These are phyloP conservation scores for Epicoccum nigrum DNA, from an alignment of 2,329 filamentous ascomycete species.

Conservation along the genomic window DNA sequence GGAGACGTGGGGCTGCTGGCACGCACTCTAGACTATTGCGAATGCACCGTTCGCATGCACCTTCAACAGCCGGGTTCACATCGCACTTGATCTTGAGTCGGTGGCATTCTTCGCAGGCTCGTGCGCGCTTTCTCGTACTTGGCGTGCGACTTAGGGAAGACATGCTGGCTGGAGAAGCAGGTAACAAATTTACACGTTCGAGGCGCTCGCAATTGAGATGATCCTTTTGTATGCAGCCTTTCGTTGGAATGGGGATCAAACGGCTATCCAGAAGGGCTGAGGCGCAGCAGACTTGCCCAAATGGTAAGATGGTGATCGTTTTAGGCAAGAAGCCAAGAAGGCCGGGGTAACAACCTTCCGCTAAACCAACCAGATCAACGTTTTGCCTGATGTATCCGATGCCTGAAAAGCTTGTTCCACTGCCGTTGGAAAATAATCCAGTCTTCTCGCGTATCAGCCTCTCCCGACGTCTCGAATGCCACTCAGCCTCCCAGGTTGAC, in stretches of 20 bases:
- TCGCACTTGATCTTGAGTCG: conserved; percentile 41
- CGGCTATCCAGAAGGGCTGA: neutral
- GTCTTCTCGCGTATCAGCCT: neutral
- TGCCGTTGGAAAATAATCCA: too few species aligned
- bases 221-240: neutral
- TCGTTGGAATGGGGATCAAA: neutral
- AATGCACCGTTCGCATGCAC: conserved; percentile 31
- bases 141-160: neutral
- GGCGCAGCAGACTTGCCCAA: conserved; percentile 13
- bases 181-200: neutral
- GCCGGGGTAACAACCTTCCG: neutral
- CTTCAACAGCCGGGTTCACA: conserved; percentile 22
- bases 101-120: conserved; percentile 40
- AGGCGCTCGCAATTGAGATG: neutral
- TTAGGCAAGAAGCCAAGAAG: conserved; percentile 4
- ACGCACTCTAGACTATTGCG: conserved; percentile 32
- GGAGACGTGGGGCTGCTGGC: conserved; percentile 34
- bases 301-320: conserved; percentile 7
- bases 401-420: too few species aligned
- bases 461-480: neutral
- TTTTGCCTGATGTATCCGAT: too few species aligned
- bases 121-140: conserved; percentile 32
- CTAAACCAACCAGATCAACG: neutral
- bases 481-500: neutral
- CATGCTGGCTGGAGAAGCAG: neutral